Evolutionary conservation across 1,284 basidiomycete species (phyloP).

Genomic region (Porphyrellus sp.): DNA sequence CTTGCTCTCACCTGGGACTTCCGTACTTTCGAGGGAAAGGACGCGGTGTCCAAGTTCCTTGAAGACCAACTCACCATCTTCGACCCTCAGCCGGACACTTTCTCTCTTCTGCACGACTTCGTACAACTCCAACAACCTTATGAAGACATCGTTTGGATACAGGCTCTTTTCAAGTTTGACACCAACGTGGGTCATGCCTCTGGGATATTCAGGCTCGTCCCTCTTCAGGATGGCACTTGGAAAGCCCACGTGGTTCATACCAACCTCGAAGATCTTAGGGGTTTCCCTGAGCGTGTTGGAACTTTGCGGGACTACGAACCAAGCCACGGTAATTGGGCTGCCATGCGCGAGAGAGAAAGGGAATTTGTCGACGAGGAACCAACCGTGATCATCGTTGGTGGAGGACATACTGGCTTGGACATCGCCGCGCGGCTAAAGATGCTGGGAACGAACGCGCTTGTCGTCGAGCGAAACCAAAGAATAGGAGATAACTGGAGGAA

Average conservation of each 20-base stretch:
- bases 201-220: slow-evolving; percentile 53
- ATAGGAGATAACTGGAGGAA: slow-evolving; percentile 30
- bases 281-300: slow-evolving; percentile 37
- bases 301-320: slow-evolving; percentile 38
- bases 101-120: slow-evolving; percentile 22
- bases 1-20: slow-evolving; percentile 62
- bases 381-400: slow-evolving; percentile 41
- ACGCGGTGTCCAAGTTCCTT: slow-evolving; percentile 43
- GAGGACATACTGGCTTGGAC: slow-evolving; percentile 39
- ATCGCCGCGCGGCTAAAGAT: slow-evolving; percentile 44
- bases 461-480: slow-evolving; percentile 35
- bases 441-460: slow-evolving; percentile 36
- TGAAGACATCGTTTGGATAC: slow-evolving; percentile 53
- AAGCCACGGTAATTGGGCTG: slow-evolving; percentile 40
- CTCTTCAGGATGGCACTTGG: slow-evolving; percentile 44
- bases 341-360: slow-evolving; percentile 39
- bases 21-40: slow-evolving; percentile 51
- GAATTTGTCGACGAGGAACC: slow-evolving; percentile 35
- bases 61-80: slow-evolving; percentile 42
- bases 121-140: slow-evolving; percentile 40
- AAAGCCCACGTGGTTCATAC: slow-evolving; percentile 41
- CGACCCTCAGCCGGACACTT: slow-evolving; percentile 18
- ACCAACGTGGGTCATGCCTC: slow-evolving; percentile 46
- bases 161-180: slow-evolving; percentile 49
- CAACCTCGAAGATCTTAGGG: slow-evolving; percentile 45